Evolutionary conservation across 805 yeast species (phyloP), one percentile per base, ranked within the genome.

Genomic region (Spathaspora arborariae): DNA sequence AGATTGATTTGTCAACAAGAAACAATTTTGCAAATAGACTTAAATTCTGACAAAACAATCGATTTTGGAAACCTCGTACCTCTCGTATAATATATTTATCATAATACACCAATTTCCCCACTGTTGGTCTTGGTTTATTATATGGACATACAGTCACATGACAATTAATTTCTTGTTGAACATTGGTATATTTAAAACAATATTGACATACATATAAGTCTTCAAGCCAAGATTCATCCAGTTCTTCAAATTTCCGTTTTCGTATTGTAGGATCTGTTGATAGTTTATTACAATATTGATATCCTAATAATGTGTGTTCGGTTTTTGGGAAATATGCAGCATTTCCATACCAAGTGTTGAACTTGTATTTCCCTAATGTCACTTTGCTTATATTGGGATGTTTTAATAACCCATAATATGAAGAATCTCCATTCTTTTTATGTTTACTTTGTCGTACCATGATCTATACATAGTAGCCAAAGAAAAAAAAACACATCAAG

Each of bases 331-430:
- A 88, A 60, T 88, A 85, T 0, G 89, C 95, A 2, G 88, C 79
- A 56, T 86, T 85, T 0, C 95, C 94, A 60, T 85, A 90, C 97
- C 97, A 89, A 2, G 97, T 84, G 45, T 81, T 76, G 51, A 91
- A 81, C 48, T 76, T 77, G 53, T 72, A 76, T 18, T 76, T 72
- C 0, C 97, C 97, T 50, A 88, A 79, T 27, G 74, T 76, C 7
- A 92, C 87, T 20, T 76, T 62, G 6, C 61, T 64, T 38, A 91
- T 82, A 68, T 91, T 91, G 11, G 87, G 73, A 45, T 67, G 62
- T 39, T 79, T 75, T 30, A 84, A 57, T 1, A 81, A 74, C 10
- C 92, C 95, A 56, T 87, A 86, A 39, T 70, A 66, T 4, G 68
- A 38, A n/a, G 20, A n/a, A 19, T 42, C 39, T 15, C 27, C 11